Base-by-base conservation (phyloP, 305 asterid species). In the Fraxinus angustifolia region DNA sequence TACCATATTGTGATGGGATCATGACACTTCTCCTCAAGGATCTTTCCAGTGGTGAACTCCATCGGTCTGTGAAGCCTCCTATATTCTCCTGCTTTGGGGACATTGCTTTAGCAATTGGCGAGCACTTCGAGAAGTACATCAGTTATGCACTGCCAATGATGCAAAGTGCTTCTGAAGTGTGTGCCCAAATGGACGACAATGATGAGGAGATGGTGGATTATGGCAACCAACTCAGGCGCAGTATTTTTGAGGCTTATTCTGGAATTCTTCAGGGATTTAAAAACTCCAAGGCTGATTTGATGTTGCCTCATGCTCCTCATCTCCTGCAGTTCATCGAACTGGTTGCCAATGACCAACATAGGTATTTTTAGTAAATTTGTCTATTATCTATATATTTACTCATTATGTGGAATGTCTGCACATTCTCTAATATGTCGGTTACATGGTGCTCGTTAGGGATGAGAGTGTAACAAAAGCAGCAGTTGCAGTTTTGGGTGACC, bases 251-350 rank as follows among this genome's bases (percentile, higher is more conserved):
- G 89, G 97, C 97, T n/a, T 95, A 95, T 78, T 95, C 98, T 28
- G 98, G 98, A 42, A 91, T 95, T 74, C 92, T 95, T 83, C 98
- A 95, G 78, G 98, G 98, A 19, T 95, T 95, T 77, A 93, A 95
- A 90, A 90, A 82, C 73, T 84, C 95, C 33, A 94, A 93, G 86
- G 85, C 93, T 23, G 91, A 90, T 8, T 76, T 94, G 80, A 88
- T 94, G 94, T 12, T 93, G 62, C 93, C 97, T 11, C 87, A 93
- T 88, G 96, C 97, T 74, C 83, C 94, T 68, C 97, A 93, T 85
- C 91, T 94, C 78, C 73, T 93, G 85, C 96, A 92, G 87, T 94
- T 94, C 81, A 33, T 91, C 6, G 95, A 91, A 77, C 73, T 91
- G 82, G 97, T 93, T 76, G 90, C 95, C 48, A 87, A 89, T 85